Conservation (phyloP, 495 filamentous ascomycete genomes). For the Tuber calosporum region DNA sequence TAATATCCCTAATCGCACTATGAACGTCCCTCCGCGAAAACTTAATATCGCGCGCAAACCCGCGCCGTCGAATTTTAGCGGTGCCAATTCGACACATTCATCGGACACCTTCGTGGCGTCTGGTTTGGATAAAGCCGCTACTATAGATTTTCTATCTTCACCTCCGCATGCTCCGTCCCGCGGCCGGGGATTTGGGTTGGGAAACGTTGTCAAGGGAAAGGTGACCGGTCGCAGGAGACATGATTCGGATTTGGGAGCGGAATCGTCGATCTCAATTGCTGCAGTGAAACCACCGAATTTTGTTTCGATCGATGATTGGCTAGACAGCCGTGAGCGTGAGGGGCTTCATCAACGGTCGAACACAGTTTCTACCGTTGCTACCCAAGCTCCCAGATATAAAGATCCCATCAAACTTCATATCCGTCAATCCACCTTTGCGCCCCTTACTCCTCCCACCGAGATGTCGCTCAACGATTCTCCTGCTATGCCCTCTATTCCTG, state of each 20-base stretch:
- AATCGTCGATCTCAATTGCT: conserved; percentile 21
- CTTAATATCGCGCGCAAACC: conserved; percentile 21
- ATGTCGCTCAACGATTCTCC: conserved; percentile 13
- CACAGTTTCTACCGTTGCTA: conserved; percentile 28
- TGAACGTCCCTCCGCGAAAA: conserved; percentile 24
- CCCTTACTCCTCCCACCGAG: conserved; percentile 25
- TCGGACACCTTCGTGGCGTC: not conserved
- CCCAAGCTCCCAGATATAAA: conserved; percentile 23
- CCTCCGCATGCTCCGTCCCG: not conserved
- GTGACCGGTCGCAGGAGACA: conserved; percentile 23
- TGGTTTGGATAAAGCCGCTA: not conserved
- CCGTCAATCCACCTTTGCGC: conserved; percentile 38
- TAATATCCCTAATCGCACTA: not conserved
- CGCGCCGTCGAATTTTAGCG: conserved; percentile 17
- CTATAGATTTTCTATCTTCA: not conserved
- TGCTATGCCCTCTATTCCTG: conserved; percentile 18
- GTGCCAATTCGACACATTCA: conserved; percentile 13
- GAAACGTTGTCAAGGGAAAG: conserved; percentile 36
- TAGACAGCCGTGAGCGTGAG: conserved; percentile 35
- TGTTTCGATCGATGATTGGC: conserved; percentile 40
- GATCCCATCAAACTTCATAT: conserved; percentile 26
- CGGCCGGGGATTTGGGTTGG: conserved; percentile 28
- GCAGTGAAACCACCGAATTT: conserved; percentile 34
- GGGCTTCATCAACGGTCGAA: conserved; percentile 32
- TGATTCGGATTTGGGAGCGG: not conserved